Conservation (phyloP, 306 rosid species). For the Acacia melanoxylon region DNA sequence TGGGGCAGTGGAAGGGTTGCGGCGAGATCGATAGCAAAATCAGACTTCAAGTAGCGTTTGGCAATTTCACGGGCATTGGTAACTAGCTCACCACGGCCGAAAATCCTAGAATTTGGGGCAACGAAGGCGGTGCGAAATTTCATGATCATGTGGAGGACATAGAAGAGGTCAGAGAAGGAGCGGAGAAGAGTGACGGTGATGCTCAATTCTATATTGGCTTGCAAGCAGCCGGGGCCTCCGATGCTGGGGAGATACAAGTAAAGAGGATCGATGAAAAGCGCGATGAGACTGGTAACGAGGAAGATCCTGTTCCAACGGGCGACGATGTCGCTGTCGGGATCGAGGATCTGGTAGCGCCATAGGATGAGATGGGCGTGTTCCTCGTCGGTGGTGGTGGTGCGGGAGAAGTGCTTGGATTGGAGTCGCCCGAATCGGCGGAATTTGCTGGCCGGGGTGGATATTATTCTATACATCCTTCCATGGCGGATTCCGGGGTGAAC, state of each 20-base stretch:
- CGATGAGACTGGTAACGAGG: conserved; percentile 63
- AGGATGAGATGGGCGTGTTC: conserved; percentile 54
- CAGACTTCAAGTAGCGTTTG: conserved; percentile 65
- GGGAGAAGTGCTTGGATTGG: not conserved
- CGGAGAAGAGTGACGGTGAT: conserved; percentile 57
- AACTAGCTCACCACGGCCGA: conserved; percentile 90
- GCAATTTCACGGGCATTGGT: conserved; percentile 71
- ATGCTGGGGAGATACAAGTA: conserved; percentile 72
- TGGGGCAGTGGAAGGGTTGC: conserved; percentile 86
- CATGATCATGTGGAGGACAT: conserved; percentile 66
- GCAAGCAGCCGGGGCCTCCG: conserved; percentile 72
- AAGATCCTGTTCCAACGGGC: conserved; percentile 77
- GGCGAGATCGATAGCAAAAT: conserved; percentile 84
- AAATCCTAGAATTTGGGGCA: conserved; percentile 75
- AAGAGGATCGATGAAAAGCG: conserved; percentile 86
- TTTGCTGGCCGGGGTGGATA: conserved; percentile 60
- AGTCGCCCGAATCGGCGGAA: conserved; percentile 67
- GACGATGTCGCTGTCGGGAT: conserved; percentile 80
- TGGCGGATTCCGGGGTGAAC: conserved; percentile 79
- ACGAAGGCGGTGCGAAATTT: conserved; percentile 88
- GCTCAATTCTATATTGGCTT: conserved; percentile 38
- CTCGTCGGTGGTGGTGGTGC: conserved; percentile 34
- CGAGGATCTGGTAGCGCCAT: conserved; percentile 81
- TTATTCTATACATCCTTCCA: conserved; percentile 92
- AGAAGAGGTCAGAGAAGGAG: conserved; percentile 74